Evolutionary conservation across 2,329 filamentous ascomycete genomes (phyloP), one percentile per base, ranked within the genome.

Genomic region (Beauveria rudraprayagi): DNA sequence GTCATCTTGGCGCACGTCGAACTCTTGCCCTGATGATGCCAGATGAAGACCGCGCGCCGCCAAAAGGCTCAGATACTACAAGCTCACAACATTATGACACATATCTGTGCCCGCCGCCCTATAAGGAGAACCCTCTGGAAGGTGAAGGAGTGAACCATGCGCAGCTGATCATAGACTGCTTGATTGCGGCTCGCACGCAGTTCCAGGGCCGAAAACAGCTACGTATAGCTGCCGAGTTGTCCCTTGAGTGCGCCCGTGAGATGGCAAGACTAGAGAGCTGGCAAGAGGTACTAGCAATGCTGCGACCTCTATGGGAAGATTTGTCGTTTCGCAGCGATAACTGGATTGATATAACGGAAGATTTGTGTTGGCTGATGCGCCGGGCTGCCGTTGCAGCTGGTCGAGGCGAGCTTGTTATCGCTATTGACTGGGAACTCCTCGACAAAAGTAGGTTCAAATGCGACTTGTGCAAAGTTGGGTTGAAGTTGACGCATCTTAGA

Each of bases 391-490:
- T 74, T 3, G 74, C 80, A 63, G 74, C 76, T 52, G 79, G 79
- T 8, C 79, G 83, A 57, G 79, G 78, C 9, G 80, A 83, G 57
- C 73, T 86, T 34, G 77, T 88, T 9, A 72, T 88, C 41, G 78
- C 83, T 30, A 80, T 86, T 56, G 84, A 87, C 67, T 87, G 86
- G 83, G 86, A 88, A 67, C 74, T 89, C 50, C 75, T 88, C 70
- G 78, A 83, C 62, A 79, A 72, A 50, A 77, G 84, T 86, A 73
- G 70, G 82, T 76, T 22, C 22, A 41, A 17, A 44, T 50, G 14
- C n/a, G 3, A 22, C 3, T 17, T n/a, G 51, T 43, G 6, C 9
- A n/a, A 59, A 52, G 48, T 54, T 16, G 8, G 3, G 1, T 14
- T 5, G 16, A 6, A 10, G 10, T 44, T 59, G 17, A 59, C 37